These are phyloP conservation scores for Trypanosoma mega DNA, from an alignment of 208 protist species.

Conservation along the genomic window DNA sequence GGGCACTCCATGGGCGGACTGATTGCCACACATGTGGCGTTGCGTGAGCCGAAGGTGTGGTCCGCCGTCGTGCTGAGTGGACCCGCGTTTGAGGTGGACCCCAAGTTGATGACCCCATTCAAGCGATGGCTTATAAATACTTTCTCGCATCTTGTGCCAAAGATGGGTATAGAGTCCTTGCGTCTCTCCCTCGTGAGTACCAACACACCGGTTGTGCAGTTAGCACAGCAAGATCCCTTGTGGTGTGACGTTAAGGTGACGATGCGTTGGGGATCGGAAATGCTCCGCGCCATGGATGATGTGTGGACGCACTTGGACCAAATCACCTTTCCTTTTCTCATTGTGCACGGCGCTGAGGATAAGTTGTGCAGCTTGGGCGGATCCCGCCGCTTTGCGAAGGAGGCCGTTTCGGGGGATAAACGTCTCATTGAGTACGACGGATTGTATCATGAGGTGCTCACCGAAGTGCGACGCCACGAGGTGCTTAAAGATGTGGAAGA, in stretches of 20 bases:
- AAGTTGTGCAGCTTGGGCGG: slow-evolving; percentile 35
- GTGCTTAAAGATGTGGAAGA: slow-evolving; percentile 55
- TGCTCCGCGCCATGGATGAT: slow-evolving; percentile 43
- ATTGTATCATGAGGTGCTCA: slow-evolving; percentile 63
- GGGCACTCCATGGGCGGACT: slow-evolving; percentile 84
- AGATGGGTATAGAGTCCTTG: slow-evolving; percentile 41
- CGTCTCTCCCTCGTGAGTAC: slow-evolving; percentile 29
- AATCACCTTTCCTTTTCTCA: slow-evolving; percentile 53
- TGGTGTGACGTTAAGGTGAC: slow-evolving; percentile 35
- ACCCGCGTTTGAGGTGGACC: slow-evolving; percentile 33
- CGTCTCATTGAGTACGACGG: slow-evolving; percentile 39
- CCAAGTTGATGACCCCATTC: slow-evolving; percentile 16
- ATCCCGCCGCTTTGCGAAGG: slow-evolving; percentile 41
- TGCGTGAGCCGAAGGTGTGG: slow-evolving; percentile 32
- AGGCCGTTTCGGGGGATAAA: slow-evolving; percentile 49
- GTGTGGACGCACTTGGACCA: slow-evolving; percentile 26
- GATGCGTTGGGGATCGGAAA: slow-evolving; percentile 49
- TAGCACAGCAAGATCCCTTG: slow-evolving; percentile 64
- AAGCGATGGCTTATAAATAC: slow-evolving; percentile 21
- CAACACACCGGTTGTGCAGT: slow-evolving; percentile 51
- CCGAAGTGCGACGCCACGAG: slow-evolving; percentile 44
- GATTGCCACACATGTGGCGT: slow-evolving; percentile 49
- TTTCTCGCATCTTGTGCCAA: slow-evolving; percentile 40
- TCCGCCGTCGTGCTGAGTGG: slow-evolving; percentile 65
- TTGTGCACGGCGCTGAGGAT: slow-evolving; percentile 64